phyloP scores from a whole-genome alignment of 345 rosid genomes.

The Crucihimalaya himalaica region DNA sequence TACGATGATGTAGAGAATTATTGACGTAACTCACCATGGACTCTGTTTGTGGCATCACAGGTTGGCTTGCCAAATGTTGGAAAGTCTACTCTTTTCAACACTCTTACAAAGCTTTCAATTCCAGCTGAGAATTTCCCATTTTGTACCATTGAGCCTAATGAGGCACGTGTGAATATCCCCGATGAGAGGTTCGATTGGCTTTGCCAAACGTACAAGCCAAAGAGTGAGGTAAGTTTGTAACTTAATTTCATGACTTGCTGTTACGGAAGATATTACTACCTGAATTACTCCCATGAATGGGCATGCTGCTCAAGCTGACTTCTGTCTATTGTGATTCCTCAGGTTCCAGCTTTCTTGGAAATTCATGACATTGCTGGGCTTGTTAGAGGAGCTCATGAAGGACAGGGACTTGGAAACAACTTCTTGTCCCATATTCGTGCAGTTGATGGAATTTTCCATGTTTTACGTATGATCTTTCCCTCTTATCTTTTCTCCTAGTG shows the following conservation, averaged over 20 bases:
- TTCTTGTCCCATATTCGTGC: slow-evolving; percentile 98
- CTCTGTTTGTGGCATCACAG: slow-evolving; percentile 42
- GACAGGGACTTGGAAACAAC: slow-evolving; percentile 95
- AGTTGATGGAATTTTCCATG: slow-evolving; percentile 98
- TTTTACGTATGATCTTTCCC: slow-evolving; percentile 60
- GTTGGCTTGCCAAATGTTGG: slow-evolving; percentile 99
- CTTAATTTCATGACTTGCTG: neutral
- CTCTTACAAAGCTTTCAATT: slow-evolving; percentile 86
- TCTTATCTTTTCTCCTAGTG: neutral
- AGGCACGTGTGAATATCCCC: slow-evolving; percentile 88
- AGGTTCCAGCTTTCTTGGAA: slow-evolving; percentile 94
- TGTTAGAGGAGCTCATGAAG: slow-evolving; percentile 94
- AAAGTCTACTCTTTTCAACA: slow-evolving; percentile 94
- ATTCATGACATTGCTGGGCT: slow-evolving; percentile 98
- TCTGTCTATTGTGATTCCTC: slow-evolving; percentile 13
- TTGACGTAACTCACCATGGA: neutral
- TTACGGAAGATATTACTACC: neutral
- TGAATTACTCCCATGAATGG: neutral
- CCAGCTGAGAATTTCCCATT: slow-evolving; percentile 99
- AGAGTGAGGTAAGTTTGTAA: slow-evolving; percentile 62
- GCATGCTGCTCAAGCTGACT: neutral
- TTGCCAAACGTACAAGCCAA: slow-evolving; percentile 78
- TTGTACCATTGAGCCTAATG: slow-evolving; percentile 96
- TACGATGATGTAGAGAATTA: neutral
- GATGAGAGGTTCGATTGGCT: slow-evolving; percentile 98